Conservation (phyloP, 1,284 basidiomycete genomes). For the Neolentinus lepideus region DNA sequence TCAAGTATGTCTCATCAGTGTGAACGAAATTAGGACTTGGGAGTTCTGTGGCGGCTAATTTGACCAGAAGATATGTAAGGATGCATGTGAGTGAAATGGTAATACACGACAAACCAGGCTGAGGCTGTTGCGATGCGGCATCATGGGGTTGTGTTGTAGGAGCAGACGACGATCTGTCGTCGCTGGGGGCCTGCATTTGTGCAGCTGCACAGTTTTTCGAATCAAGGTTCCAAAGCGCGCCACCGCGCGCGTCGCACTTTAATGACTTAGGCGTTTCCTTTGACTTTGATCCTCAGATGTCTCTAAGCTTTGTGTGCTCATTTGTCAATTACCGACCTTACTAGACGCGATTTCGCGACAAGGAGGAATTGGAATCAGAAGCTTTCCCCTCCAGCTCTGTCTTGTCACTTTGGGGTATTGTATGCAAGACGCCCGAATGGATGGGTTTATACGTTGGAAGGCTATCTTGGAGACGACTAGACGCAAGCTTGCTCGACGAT, state of each 20-base stretch:
- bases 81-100: not conserved
- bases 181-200: slow-evolving; percentile 32
- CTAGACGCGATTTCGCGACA: no score
- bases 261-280: not conserved
- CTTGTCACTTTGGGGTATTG: no score
- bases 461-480: no score
- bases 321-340: no score
- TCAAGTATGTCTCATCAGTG: slow-evolving; percentile 33
- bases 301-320: no score
- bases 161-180: slow-evolving; percentile 7
- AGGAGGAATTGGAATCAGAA: no score
- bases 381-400: no score
- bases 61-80: not conserved
- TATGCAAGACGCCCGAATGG: no score
- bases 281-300: no score
- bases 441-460: no score
- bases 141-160: not conserved
- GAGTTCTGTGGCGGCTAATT: not conserved
- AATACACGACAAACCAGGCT: slow-evolving; percentile 1
- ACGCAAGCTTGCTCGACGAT: no score
- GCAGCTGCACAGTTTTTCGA: slow-evolving; percentile 48
- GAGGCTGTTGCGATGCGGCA: slow-evolving; percentile 5
- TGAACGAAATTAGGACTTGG: not conserved
- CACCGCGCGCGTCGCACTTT: slow-evolving; percentile 19
- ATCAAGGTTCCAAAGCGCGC: slow-evolving; percentile 34